Evolutionary conservation across 179 eudicot species (phyloP), one percentile per base, ranked within the genome.

Genomic region (Spergularia azorica): DNA sequence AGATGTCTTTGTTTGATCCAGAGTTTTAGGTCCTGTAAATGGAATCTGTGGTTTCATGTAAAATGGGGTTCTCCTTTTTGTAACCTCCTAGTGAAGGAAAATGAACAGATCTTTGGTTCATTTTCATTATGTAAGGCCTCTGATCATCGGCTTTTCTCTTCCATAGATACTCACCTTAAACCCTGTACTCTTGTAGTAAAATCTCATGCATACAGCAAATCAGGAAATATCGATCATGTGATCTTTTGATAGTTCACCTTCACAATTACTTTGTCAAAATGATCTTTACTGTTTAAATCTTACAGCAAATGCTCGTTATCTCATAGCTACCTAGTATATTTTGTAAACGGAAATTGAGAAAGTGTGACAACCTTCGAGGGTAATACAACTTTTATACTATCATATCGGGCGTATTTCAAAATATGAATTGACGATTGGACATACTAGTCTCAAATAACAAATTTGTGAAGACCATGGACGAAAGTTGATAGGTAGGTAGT

Each of bases 11-110:
- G 43, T 46, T 58, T 51, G 76, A 43, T 59, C 26, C 55, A 39
- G 55, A 67, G 32, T 60, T 41, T 48, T 75, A 63, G 81, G 57
- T 67, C 71, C 20, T 79, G 74, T 56, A 79, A 58, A 72, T 77
- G 63, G 54, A 48, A 50, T 9, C 43, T 67, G 64, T 65, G 59
- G 72, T 73, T 58, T 73, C 52, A 43, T 79, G 61, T 72, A 73
- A 46, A 26, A 39, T 43, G 71, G 63, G 60, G 32, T 63, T 36
- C 0, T 59, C 48, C 39, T 6, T 32, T 9, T 13, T 65, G 48
- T 61, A 54, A 46, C 62, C 63, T 16, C 46, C 56, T 17, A 77
- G 75, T 71, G 70, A 75, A 80, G 59, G 79, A 75, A 76, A 63
- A 59, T 67, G 74, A 67, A 73, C 61, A 54, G 39, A 5, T 60